Base-by-base conservation (phyloP, 192 early-diverging fungal genomes). In the Podochytrium sp. region DNA sequence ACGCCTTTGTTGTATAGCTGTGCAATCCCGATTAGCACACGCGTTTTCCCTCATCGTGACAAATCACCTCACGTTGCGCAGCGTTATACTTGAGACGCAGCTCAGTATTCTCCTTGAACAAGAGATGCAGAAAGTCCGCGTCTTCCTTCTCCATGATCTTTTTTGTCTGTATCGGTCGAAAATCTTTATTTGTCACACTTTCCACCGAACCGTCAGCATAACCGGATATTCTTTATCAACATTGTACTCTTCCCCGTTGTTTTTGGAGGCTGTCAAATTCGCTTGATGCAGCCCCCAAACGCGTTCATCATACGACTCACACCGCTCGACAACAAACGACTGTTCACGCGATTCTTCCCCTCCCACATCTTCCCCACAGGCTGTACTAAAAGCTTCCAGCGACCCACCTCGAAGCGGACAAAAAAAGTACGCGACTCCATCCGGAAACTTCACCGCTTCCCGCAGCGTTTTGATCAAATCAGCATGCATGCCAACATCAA, bases 91-190 rank as follows among this genome's bases (percentile, higher is more conserved):
- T 76, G 3, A 71, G 76, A 47, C 87, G 40, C 14, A 89, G 74
- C 62, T 87, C 82, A 73, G 84, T 88, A 71, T 88, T 88, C 60
- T 87, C 86, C 42, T 75, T 68, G 68, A 89, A 89, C 18, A 89
- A 67, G 37, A 82, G 80, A 25, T 80, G 82, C 4, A 89, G 64
- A 27, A 89, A 81, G 47, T 89, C 85, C 2, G 82, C 42, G 50
- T 89, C 87, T 30, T 78, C 84, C 63, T 89, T 81, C 49, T 87
- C 83, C 85, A 87, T 87, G 14, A 20, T 47, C n/a, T 47, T 20
- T 10, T 47, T 47, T 47, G 10, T 47, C 43, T 16, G 43, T 16
- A 47, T 16, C 12, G 10, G 10, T 47, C 43, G n/a, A 47, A 47
- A 47, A 16, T 47, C 12, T 20, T 16, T 47, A 47, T 55, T 6